Percentiles rank a stretch among this genome's conserved stretches.
Conservation (phyloP, 73 alveolate genomes). For the Blepharisma stoltei region DNA sequence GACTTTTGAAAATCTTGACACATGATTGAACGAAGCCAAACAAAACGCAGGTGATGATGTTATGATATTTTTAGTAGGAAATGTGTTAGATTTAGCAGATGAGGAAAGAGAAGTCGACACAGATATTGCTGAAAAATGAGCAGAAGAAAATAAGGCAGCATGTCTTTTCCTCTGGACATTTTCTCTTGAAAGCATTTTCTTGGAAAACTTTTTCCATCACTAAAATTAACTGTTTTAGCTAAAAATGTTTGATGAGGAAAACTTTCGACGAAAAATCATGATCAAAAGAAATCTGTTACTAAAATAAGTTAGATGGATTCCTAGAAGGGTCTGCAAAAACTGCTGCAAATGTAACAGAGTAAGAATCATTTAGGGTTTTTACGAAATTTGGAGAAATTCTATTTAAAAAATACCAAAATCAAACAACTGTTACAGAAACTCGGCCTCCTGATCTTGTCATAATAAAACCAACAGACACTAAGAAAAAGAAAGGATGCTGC, state of each 20-base stretch:
- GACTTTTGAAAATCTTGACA: slow-evolving; percentile 49
- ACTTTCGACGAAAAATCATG: no score
- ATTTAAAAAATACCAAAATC: neutral
- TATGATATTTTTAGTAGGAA: slow-evolving; percentile 45
- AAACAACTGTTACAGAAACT: neutral
- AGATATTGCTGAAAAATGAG: slow-evolving; percentile 21
- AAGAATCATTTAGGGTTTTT: slow-evolving; percentile 3
- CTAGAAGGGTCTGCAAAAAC: slow-evolving; percentile 25
- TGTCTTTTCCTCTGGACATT: no score
- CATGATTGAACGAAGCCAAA: slow-evolving; percentile 50
- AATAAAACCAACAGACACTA: slow-evolving; percentile 4
- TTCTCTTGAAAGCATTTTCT: no score
- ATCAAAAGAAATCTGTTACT: no score
- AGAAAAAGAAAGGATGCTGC: slow-evolving; percentile 12
- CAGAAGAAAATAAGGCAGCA: neutral
- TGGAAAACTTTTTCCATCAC: no score
- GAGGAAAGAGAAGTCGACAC: slow-evolving; percentile 45
- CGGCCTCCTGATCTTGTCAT: neutral
- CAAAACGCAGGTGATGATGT: slow-evolving; percentile 38
- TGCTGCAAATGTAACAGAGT: slow-evolving; percentile 10
- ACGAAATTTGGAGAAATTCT: slow-evolving; percentile 15
- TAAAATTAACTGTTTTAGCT: no score
- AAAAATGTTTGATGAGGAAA: no score
- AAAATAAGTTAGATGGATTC: neutral
- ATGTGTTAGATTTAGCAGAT: slow-evolving; percentile 48